Evolutionary conservation across 345 rosid species (phyloP).

Genomic region (Salix suchowensis): DNA sequence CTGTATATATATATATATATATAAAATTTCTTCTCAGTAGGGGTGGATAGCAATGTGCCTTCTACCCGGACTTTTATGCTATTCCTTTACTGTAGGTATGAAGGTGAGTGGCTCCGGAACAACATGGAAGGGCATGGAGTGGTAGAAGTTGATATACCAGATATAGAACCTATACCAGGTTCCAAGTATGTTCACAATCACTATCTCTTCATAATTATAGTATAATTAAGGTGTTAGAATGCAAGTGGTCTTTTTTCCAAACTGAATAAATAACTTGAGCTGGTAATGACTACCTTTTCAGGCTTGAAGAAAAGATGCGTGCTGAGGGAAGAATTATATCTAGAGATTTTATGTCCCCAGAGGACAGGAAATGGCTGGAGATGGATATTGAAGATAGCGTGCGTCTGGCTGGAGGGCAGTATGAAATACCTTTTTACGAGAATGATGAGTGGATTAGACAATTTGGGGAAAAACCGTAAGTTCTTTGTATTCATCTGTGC

Average conservation of each 20-base stretch:
- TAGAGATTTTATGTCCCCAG: conserved; percentile 77
- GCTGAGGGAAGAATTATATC: conserved; percentile 75
- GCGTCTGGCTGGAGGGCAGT: conserved; percentile 40
- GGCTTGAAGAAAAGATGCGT: conserved; percentile 93
- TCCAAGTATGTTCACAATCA: conserved; percentile 58
- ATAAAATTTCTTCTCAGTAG: no score
- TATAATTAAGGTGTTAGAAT: background rate
- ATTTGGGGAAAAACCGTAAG: conserved; percentile 85
- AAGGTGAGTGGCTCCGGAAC: conserved; percentile 95
- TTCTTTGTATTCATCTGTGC: conserved; percentile 5
- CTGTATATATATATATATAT: no score
- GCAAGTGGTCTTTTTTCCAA: background rate
- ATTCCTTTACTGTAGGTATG: conserved; percentile 50
- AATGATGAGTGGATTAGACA: conserved; percentile 63
- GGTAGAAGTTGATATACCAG: conserved; percentile 87
- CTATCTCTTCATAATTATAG: background rate
- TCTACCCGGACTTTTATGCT: background rate
- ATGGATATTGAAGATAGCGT: conserved; percentile 87
- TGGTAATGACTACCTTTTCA: conserved; percentile 23
- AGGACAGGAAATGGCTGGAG: conserved; percentile 90
- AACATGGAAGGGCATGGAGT: conserved; percentile 89
- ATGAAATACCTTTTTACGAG: conserved; percentile 71
- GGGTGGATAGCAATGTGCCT: background rate
- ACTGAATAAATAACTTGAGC: conserved; percentile 2
- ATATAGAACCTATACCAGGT: conserved; percentile 82